Base-by-base conservation (phyloP, 2,329 filamentous ascomycete genomes). In the Sclerotinia trifoliorum region DNA sequence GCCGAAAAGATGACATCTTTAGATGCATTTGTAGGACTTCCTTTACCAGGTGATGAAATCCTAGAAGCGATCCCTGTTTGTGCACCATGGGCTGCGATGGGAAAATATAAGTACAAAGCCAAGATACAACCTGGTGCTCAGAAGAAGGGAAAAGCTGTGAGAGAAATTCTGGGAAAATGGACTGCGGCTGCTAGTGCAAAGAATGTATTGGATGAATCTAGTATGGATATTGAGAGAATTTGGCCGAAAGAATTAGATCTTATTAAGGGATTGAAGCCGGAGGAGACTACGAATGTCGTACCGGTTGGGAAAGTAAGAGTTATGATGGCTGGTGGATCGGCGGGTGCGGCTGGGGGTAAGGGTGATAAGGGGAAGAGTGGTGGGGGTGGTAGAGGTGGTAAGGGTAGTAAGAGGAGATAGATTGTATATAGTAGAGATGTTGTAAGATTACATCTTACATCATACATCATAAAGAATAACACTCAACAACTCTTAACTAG, bases 101-200 rank as follows among this genome's bases (percentile, higher is more conserved):
- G 80, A 2, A 86, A 86, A 67, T 91, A 90, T 80, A 97, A 97
- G 80, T 98, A 97, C 83, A 96, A 96, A 79, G 92, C 89, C 66
- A 99, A 99, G 82, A 79, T 99, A 74, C 95, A 98, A 80, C 95
- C 95, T 0, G 95, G 95, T 0, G 80, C 88, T 0, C 85, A 90
- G 71, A 99, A 98, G 84, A 97, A 97, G 81, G 94, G 95, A 13
- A 98, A 97, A 78, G 94, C 93, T 0, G 88, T 97, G 60, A 92
- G 92, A 78, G 94, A 98, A 79, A 90, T 98, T 44, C 80, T 98
- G n/a, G 88, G 89, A 61, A 85, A 86, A 69, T 97, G 94, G 94
- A 85, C 90, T 72, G 79, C 83, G 26, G 92, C 88, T 62, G 86
- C 88, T 8, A 71, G 65, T 44, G 68, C 62, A 1, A 88, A 85